These are phyloP conservation scores for Silene coronaria DNA, from an alignment of 179 eudicot genomes.

Conservation along the genomic window DNA sequence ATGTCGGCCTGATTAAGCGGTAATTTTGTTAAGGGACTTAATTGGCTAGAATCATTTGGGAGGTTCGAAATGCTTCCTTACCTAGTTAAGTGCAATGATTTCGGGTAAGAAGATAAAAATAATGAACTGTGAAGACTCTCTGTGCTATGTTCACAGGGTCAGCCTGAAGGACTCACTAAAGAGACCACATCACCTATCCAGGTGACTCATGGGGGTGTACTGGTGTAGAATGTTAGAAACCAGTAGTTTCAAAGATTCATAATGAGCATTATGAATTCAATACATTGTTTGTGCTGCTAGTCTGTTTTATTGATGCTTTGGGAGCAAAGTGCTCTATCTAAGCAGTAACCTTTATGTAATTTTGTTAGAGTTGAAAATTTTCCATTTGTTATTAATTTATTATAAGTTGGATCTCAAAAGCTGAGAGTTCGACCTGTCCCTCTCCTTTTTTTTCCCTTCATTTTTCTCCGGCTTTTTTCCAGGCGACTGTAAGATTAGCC, in stretches of 20 bases:
- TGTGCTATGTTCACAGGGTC: neutral
- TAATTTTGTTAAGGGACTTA: neutral
- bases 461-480: conserved; percentile 18
- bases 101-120: neutral
- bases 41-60: neutral
- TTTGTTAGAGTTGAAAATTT: neutral
- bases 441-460: neutral
- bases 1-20: neutral
- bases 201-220: neutral
- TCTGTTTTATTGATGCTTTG: neutral
- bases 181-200: neutral
- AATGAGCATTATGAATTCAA: neutral
- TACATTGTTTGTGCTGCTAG: neutral
- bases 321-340: neutral
- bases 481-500: conserved; percentile 85
- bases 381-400: neutral
- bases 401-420: neutral
- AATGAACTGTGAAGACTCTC: neutral
- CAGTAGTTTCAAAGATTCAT: neutral
- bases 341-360: neutral
- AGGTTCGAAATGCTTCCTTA: neutral
- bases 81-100: neutral
- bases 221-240: neutral
- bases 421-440: neutral
- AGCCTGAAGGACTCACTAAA: neutral